These are phyloP conservation scores for Xylona heveae DNA, from an alignment of 495 filamentous ascomycete genomes.

Conservation along the genomic window DNA sequence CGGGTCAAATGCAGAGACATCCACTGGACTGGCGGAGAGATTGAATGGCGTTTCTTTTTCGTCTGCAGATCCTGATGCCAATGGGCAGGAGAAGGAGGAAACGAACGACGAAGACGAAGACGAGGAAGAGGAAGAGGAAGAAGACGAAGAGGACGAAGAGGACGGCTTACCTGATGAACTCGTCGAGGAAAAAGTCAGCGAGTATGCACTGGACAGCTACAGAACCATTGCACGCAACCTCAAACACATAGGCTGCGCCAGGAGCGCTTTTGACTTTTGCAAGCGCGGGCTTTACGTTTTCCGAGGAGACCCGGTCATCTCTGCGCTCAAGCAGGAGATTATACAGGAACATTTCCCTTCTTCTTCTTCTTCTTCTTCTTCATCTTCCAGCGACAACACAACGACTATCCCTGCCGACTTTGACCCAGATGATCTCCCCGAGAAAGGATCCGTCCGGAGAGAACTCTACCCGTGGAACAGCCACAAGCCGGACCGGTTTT, in stretches of 20 bases:
- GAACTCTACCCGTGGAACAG: slow-evolving; percentile 90
- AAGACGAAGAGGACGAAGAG: slow-evolving; percentile 11
- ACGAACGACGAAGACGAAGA: slow-evolving; percentile 6
- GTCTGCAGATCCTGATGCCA: slow-evolving; percentile 3
- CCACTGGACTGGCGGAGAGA: too few relatives aligned
- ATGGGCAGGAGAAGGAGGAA: slow-evolving; percentile 4
- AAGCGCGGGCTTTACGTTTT: slow-evolving; percentile 16
- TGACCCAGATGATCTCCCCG: slow-evolving; percentile 24
- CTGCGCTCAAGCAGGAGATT: too few relatives aligned
- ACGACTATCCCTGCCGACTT: too few relatives aligned
- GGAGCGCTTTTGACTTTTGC: slow-evolving; percentile 46
- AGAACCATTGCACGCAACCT: slow-evolving; percentile 37
- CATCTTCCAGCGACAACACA: too few relatives aligned
- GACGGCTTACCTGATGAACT: slow-evolving; percentile 18
- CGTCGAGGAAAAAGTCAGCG: slow-evolving; percentile 17
- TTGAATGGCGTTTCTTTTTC: too few relatives aligned
- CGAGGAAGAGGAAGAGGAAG: slow-evolving; percentile 6
- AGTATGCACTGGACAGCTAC: slow-evolving; percentile 21
- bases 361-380: too few relatives aligned
- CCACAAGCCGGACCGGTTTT: slow-evolving; percentile 70
- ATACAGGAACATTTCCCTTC: too few relatives aligned
- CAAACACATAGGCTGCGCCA: slow-evolving; percentile 43
- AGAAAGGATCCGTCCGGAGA: slow-evolving; percentile 56
- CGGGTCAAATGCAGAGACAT: too few relatives aligned
- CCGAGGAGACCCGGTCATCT: slow-evolving; percentile 21